A percentile compares a stretch with the other conserved stretches of the same genome.
These are phyloP conservation scores for Thalassiosira hispida DNA, from an alignment of 352 stramenopile genomes.

Conservation along the genomic window DNA sequence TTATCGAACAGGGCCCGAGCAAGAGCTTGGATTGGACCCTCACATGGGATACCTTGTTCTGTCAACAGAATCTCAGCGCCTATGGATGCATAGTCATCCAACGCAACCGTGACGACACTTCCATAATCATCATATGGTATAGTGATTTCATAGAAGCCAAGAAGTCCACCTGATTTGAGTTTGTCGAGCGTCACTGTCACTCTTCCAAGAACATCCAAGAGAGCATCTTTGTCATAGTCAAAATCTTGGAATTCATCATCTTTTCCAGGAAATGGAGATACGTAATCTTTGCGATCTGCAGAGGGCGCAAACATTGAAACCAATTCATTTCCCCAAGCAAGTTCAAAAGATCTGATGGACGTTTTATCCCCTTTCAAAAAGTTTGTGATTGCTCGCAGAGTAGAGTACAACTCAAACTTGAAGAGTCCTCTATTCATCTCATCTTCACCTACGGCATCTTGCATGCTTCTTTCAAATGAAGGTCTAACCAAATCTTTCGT, in stretches of 20 bases:
- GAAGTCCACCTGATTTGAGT: slow-evolving; percentile 52
- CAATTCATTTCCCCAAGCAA: slow-evolving; percentile 55
- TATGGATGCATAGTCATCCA: slow-evolving; percentile 66
- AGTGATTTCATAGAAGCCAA: slow-evolving; percentile 61
- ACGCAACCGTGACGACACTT: slow-evolving; percentile 64
- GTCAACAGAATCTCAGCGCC: slow-evolving; percentile 57
- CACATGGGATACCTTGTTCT: slow-evolving; percentile 53
- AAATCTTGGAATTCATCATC: slow-evolving; percentile 57
- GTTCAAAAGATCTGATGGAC: slow-evolving; percentile 41
- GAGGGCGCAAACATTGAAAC: slow-evolving; percentile 39
- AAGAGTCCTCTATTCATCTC: slow-evolving; percentile 46
- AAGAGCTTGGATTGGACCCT: slow-evolving; percentile 57
- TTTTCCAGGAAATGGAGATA: slow-evolving; percentile 56
- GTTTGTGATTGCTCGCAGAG: slow-evolving; percentile 52
- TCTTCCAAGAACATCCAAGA: slow-evolving; percentile 59
- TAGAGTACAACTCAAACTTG: slow-evolving; percentile 62
- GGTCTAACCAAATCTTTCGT: slow-evolving; percentile 53
- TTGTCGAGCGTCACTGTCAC: slow-evolving; percentile 37
- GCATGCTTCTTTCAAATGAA: slow-evolving; percentile 59
- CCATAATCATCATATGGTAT: slow-evolving; percentile 76
- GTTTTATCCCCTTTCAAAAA: slow-evolving; percentile 39
- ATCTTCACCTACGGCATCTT: slow-evolving; percentile 40
- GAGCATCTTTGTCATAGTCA: slow-evolving; percentile 62
- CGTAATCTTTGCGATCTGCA: slow-evolving; percentile 50
- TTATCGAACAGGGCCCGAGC: slow-evolving; percentile 48